Evolutionary conservation across 345 rosid species (phyloP).

Genomic region (Eucalyptus pauciflora): DNA sequence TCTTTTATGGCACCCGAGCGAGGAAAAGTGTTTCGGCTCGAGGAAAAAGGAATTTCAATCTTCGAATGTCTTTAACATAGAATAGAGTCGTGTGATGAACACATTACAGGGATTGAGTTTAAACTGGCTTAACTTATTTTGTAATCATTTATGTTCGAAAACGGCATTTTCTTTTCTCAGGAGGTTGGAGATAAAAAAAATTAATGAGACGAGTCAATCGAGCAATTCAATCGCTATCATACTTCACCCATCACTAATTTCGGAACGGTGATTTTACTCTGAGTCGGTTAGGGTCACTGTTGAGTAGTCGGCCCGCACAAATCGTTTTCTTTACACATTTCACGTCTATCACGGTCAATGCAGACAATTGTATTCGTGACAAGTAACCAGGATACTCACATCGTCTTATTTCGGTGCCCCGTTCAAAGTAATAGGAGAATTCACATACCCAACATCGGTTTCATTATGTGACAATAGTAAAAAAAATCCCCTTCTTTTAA

Average conservation of each 20-base stretch:
- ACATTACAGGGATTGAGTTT: neutral
- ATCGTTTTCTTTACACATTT: neutral
- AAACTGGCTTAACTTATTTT: neutral
- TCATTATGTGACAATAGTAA: no score
- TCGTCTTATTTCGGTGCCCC: no score
- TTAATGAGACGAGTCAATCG: neutral
- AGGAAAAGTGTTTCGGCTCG: neutral
- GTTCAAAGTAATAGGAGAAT: no score
- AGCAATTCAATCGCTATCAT: neutral
- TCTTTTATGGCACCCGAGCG: neutral
- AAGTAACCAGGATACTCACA: neutral
- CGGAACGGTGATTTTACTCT: neutral
- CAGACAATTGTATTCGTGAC: neutral
- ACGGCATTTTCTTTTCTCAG: accelerated
- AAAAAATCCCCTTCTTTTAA: no score
- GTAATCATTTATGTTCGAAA: neutral
- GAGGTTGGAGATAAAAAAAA: neutral
- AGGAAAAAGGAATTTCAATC: neutral
- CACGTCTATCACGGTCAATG: accelerated
- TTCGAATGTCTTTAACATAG: neutral
- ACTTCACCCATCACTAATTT: neutral
- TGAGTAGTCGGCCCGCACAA: accelerated
- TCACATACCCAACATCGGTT: no score
- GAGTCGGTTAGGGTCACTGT: accelerated
- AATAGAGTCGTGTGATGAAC: neutral